Evolutionary conservation across 768 basidiomycete species (phyloP), one percentile per base, ranked within the genome.

Genomic region (Rhizopogon sp.): DNA sequence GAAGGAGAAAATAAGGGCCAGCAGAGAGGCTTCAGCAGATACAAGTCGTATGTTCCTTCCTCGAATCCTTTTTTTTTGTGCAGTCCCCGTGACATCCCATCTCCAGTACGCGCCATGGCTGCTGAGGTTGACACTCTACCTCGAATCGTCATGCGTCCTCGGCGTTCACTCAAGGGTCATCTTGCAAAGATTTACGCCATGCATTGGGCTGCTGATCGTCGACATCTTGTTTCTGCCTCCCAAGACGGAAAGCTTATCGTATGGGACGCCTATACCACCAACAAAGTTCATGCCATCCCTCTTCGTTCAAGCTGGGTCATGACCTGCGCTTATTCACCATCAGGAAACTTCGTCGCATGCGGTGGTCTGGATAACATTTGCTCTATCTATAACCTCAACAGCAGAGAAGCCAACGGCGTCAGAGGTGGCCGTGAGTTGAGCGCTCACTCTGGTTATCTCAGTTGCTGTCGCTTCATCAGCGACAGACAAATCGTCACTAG

Each of bases 211-310:
- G 86, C 90, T 51, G 96, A 99, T 78, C 84, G 93, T 66, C 82
- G 97, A 64, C 96, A 99, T 77, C 84, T 99, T 57, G 96, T 99
- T 37, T 98, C 97, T 14, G 96, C 96, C n/a, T 98, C 96, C 2
- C 96, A 99, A 70, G 96, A 99, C 68, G 96, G 96, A 52, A 99
- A 99, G 73, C 83, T 99, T 56, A 98, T 99, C 68, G 96, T 99
- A 52, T 99, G 96, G 96, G 96, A 99, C 72, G 96, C 96, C 50
- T 98, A 98, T 74, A 98, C 96, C n/a, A 97, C 95, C 56, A 99
- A 99, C 82, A 99, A 99, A 78, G 96, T 99, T 57, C 97, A 99
- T 68, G 96, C 96, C 62, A 99, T 99, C 70, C 96, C 96, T 50
- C 78, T 99, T 45, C 87, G 96, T 51, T 97, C 94, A 44, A 93